Base-by-base conservation (phyloP, 371 early-diverging fungal genomes). In the Dichotomocladium elegans region DNA sequence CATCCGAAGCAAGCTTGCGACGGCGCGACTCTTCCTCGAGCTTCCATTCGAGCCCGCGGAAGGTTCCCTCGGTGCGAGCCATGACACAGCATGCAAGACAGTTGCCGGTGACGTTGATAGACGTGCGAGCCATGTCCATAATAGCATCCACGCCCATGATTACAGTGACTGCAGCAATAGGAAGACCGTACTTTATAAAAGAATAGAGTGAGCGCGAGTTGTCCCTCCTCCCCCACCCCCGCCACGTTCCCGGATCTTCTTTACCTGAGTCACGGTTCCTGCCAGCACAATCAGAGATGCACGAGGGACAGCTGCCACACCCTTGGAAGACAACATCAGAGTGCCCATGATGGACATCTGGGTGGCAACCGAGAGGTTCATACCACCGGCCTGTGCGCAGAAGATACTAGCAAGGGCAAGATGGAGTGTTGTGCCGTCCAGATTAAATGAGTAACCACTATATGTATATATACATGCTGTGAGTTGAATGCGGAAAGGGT, bases 361-460 rank as follows among this genome's bases (percentile, higher is more conserved):
- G 29, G 85, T 78, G 28, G 72, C 72, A 26, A 86, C 41, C 5
- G 81, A 41, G 52, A 88, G 71, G 46, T 64, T 43, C 41, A 87
- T 58, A 6, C 82, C 80, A 22, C 79, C 76, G 4, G 87, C 88
- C 60, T 91, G 85, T 21, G 86, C 88, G 35, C 74, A 68, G 56
- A 87, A 86, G 26, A 85, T 79, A 41, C 76, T 70, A 40, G 81
- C 88, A 61, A 86, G 63, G 1, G 87, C 75, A 7, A 88, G 72
- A 62, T 90, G 89, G 26, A 92, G 74, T 12, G 91, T 88, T 9
- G 88, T 85, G 6, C 92, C 92, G 55, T 92, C 92, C 40, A 92
- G 60, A 61, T 92, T 92, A 65, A 92, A 90, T 7, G 87, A 83
- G 68, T 92, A 92, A 10, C 92, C 92, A 33, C 86, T 80, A 3